Percentiles rank a stretch among this genome's conserved stretches.
Evolutionary conservation across 2,329 filamentous ascomycete genomes (phyloP).

Genomic region (Ceratocystis lukuohia): DNA sequence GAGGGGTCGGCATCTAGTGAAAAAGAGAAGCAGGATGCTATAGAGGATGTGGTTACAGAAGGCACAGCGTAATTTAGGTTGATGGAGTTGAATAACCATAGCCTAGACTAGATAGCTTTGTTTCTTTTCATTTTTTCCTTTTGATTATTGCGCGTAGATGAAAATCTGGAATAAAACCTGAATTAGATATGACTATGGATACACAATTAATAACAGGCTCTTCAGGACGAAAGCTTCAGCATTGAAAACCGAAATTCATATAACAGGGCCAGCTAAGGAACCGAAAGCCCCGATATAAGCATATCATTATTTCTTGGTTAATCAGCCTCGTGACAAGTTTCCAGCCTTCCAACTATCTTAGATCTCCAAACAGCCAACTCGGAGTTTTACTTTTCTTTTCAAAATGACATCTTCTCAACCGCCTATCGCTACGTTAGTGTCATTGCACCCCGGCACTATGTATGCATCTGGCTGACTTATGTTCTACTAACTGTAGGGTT

Average conservation of each 20-base stretch:
- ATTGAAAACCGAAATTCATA: not conserved
- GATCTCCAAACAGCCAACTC: not conserved
- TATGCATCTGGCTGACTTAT: constrained; percentile 28
- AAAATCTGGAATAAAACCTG: not conserved
- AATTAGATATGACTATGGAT: not conserved
- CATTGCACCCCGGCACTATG: constrained; percentile 56
- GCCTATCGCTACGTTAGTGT: constrained; percentile 56
- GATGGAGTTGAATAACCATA: not conserved
- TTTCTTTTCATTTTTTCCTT: not conserved
- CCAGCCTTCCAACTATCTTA: constrained; percentile 2
- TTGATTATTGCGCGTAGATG: too few species aligned
- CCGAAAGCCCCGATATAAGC: not conserved
- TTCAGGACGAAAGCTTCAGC: not conserved
- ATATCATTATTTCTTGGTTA: not conserved
- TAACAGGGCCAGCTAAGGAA: not conserved
- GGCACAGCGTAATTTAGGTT: not conserved
- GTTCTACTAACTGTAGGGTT: constrained; percentile 34
- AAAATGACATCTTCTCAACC: constrained; percentile 31
- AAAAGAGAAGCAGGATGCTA: not conserved
- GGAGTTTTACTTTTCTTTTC: not conserved
- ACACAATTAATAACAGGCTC: not conserved
- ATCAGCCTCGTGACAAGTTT: not conserved
- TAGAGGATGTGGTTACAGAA: not conserved
- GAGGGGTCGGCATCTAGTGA: constrained; percentile 6
- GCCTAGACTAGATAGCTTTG: not conserved